These are phyloP conservation scores for Barnettozyma wickerhamii DNA, from an alignment of 805 yeast species.

Conservation along the genomic window DNA sequence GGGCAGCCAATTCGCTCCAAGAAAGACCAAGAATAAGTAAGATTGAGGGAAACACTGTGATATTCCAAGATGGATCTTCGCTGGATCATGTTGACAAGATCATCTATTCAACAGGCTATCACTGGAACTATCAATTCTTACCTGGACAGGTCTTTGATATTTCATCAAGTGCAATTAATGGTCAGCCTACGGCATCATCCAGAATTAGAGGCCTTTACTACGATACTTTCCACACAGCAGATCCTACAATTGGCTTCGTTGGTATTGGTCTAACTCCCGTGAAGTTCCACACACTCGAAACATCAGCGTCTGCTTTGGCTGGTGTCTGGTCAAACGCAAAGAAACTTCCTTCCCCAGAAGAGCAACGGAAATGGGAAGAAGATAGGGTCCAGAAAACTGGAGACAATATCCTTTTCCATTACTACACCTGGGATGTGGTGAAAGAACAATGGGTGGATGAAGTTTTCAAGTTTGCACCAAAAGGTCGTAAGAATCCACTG, in stretches of 20 bases:
- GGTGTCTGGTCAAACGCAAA: constrained; percentile 47
- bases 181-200: constrained; percentile 19
- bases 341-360: constrained; percentile 36
- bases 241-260: constrained; percentile 40
- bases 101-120: constrained; percentile 40
- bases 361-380: constrained; percentile 33
- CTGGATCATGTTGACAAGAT: constrained; percentile 33
- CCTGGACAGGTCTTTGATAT: constrained; percentile 19
- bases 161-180: constrained; percentile 18
- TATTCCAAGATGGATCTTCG: constrained; percentile 31
- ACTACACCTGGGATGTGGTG: constrained; percentile 26
- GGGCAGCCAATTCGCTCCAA: constrained; percentile 34
- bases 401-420: constrained; percentile 28
- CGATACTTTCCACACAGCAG: constrained; percentile 40
- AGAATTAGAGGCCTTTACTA: constrained; percentile 38
- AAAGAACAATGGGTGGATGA: constrained; percentile 26
- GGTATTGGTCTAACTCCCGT: constrained; percentile 37
- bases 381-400: constrained; percentile 24
- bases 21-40: constrained; percentile 25
- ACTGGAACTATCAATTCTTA: constrained; percentile 34
- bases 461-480: constrained; percentile 24
- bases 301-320: constrained; percentile 46
- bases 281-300: constrained; percentile 47
- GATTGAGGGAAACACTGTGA: constrained; percentile 24
- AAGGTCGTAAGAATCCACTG: constrained; percentile 29